These are phyloP conservation scores for Spizellomyces sp. DNA, from an alignment of 192 early-diverging fungal genomes.

Conservation along the genomic window DNA sequence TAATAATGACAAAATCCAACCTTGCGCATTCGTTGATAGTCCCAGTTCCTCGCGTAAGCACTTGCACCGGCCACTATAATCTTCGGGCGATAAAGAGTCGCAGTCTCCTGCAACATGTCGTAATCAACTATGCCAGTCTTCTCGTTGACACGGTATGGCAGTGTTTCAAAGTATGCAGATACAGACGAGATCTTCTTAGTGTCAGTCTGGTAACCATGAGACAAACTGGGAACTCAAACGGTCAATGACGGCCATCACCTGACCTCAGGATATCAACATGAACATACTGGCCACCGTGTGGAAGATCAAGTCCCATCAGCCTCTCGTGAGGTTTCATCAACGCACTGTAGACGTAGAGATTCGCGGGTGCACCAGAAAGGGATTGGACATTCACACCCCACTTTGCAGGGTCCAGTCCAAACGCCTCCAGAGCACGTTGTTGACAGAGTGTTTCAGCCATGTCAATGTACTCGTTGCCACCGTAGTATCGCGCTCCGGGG, in stretches of 20 bases:
- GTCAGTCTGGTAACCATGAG: conserved; percentile 96
- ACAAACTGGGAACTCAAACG: conserved; percentile 61
- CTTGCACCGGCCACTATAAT: conserved; percentile 94
- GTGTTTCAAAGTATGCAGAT: conserved; percentile 93
- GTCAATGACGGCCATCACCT: conserved; percentile 6
- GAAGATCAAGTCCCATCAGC: conserved; percentile 97
- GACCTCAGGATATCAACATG: background rate
- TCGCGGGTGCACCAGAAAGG: conserved; percentile 95
- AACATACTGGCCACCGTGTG: conserved; percentile 95
- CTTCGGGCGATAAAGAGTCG: conserved; percentile 90
- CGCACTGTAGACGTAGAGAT: conserved; percentile 95
- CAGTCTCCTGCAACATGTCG: conserved; percentile 80
- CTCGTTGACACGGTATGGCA: conserved; percentile 93
- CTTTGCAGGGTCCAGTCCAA: conserved; percentile 73
- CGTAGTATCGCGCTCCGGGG: conserved; percentile 96
- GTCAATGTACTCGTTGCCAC: conserved; percentile 99
- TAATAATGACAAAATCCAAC: too few species aligned
- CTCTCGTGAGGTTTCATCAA: conserved; percentile 95
- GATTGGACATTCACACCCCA: conserved; percentile 99
- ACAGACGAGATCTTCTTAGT: conserved; percentile 96
- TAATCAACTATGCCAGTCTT: conserved; percentile 91
- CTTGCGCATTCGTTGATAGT: conserved; percentile 82
- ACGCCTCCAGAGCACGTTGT: conserved; percentile 93
- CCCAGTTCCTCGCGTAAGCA: conserved; percentile 94
- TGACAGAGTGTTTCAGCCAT: conserved; percentile 92